Percentiles rank a stretch among this genome's conserved stretches.
These are phyloP conservation scores for Tolypocladium pustulatum DNA, from an alignment of 2,329 filamentous ascomycete genomes.

Conservation along the genomic window DNA sequence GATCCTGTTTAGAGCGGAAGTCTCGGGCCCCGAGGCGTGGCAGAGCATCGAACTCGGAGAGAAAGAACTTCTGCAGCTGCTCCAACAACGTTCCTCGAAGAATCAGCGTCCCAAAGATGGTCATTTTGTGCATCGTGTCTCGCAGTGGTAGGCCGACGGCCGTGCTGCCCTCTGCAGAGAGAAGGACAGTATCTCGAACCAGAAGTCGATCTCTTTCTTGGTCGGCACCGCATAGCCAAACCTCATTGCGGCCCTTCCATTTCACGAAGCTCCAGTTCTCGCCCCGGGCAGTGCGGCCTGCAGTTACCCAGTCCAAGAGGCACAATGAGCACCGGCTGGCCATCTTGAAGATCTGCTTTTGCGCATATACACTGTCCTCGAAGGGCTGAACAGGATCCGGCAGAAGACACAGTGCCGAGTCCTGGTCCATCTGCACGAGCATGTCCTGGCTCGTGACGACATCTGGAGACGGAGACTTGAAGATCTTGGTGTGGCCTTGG, in stretches of 20 bases:
- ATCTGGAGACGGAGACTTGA: conserved; percentile 58
- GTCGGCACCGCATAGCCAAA: conserved; percentile 45
- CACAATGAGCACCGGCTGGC: conserved; percentile 54
- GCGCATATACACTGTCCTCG: conserved; percentile 70
- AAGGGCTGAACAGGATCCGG: conserved; percentile 95
- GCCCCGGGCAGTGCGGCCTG: conserved; percentile 72
- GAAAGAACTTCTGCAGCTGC: conserved; percentile 60
- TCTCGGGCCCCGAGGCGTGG: conserved; percentile 76
- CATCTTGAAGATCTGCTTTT: conserved; percentile 67
- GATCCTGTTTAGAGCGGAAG: conserved; percentile 50
- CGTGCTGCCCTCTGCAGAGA: conserved; percentile 45
- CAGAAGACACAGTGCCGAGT: conserved; percentile 53
- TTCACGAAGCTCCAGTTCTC: conserved; percentile 78
- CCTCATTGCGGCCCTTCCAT: conserved; percentile 80
- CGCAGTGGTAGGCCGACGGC: conserved; percentile 30
- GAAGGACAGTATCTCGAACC: conserved; percentile 73
- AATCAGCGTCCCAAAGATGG: conserved; percentile 76
- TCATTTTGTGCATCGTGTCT: conserved; percentile 62
- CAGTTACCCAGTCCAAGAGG: conserved; percentile 87
- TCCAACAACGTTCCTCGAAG: conserved; percentile 64
- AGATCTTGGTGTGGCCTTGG: conserved; percentile 88
- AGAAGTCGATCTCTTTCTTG: conserved; percentile 47
- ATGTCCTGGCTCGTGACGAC: conserved; percentile 49
- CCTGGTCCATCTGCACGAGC: conserved; percentile 35
- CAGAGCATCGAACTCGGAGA: conserved; percentile 65